phyloP scores from a whole-genome alignment of 768 basidiomycete species.

The Russula ochroleuca region DNA sequence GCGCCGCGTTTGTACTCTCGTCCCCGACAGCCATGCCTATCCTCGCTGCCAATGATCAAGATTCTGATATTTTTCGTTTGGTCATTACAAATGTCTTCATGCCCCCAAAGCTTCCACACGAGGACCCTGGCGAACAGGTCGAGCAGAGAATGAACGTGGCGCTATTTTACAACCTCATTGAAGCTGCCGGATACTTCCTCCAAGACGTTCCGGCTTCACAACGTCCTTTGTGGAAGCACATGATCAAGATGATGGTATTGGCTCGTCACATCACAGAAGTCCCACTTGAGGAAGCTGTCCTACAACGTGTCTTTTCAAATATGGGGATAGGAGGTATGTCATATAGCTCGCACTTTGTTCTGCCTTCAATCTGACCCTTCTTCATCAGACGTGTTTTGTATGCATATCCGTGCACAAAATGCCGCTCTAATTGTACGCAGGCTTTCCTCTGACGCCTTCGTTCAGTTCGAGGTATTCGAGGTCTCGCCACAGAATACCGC shows the following conservation, averaged over 20 bases:
- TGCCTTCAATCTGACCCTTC: background rate
- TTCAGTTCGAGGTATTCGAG: slow-evolving; percentile 46
- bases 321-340: slow-evolving; percentile 10
- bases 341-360: background rate
- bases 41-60: background rate
- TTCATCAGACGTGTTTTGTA: slow-evolving; percentile 37
- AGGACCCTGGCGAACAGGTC: background rate
- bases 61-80: background rate
- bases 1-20: background rate
- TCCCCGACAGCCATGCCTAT: background rate
- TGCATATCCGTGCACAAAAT: slow-evolving; percentile 46
- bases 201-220: slow-evolving; percentile 2
- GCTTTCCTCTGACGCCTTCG: slow-evolving; percentile 16
- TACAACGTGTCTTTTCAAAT: background rate
- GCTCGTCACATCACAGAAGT: background rate
- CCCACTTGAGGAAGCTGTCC: background rate
- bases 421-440: slow-evolving; percentile 40
- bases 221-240: slow-evolving; percentile 3
- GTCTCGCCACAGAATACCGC: slow-evolving; percentile 36
- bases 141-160: slow-evolving; percentile 8
- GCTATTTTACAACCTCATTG: slow-evolving; percentile 1
- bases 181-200: slow-evolving; percentile 5
- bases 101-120: slow-evolving; percentile 18
- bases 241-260: slow-evolving; percentile 14
- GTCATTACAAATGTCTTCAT: slow-evolving; percentile 13